Evolutionary conservation across 208 protist species (phyloP).

Genomic region (Wallacemonas sp.): DNA sequence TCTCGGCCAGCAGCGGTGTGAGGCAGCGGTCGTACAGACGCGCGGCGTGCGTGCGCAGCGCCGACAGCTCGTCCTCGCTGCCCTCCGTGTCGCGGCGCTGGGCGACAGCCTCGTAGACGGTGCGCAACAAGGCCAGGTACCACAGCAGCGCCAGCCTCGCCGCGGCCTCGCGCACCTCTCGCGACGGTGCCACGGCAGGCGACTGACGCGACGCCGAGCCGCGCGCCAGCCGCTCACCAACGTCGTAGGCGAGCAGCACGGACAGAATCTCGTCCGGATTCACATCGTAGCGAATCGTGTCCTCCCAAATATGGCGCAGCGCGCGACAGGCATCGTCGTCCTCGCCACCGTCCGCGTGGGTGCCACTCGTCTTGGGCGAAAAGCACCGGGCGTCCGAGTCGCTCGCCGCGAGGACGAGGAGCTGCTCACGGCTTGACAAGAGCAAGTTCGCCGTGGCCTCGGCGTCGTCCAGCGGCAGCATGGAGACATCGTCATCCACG

Average conservation of each 20-base stretch:
- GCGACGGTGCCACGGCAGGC: slow-evolving; percentile 31
- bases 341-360: too few species aligned
- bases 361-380: slow-evolving; percentile 9
- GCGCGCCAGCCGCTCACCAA: slow-evolving; percentile 27
- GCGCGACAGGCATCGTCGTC: slow-evolving; percentile 25
- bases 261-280: slow-evolving; percentile 36
- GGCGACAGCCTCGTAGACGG: slow-evolving; percentile 47
- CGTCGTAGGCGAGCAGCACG: slow-evolving; percentile 33
- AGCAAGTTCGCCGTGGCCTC: neutral
- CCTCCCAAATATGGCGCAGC: slow-evolving; percentile 36
- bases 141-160: slow-evolving; percentile 60
- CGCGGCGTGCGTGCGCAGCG: slow-evolving; percentile 38
- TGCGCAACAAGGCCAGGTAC: slow-evolving; percentile 50
- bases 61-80: slow-evolving; percentile 45
- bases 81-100: slow-evolving; percentile 46
- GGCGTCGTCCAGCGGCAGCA: neutral
- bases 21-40: slow-evolving; percentile 41
- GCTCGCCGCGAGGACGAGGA: slow-evolving; percentile 10
- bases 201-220: slow-evolving; percentile 18
- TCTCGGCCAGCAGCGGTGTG: too few species aligned
- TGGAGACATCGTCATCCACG: too few species aligned
- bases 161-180: slow-evolving; percentile 23
- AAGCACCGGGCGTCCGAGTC: slow-evolving; percentile 19
- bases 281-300: slow-evolving; percentile 49
- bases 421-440: neutral